Percentiles rank a stretch among this genome's conserved stretches.
phyloP scores from a whole-genome alignment of 768 basidiomycete genomes.

The Serendipita sp. region DNA sequence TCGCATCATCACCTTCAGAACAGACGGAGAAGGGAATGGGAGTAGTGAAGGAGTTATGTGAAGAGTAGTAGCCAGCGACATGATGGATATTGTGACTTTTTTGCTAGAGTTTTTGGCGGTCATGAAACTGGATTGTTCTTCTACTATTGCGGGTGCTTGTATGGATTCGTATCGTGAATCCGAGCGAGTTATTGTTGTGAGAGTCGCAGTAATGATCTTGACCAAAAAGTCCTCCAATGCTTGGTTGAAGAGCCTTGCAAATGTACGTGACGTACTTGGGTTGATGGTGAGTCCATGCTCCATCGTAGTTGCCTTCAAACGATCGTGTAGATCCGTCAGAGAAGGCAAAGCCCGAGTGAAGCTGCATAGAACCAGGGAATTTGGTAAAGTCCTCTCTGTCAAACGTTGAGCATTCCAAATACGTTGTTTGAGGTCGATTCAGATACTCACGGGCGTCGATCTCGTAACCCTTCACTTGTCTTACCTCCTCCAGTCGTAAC shows the following conservation, averaged over 20 bases:
- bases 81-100: neutral
- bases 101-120: neutral
- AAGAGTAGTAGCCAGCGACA: neutral
- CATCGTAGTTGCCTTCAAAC: neutral
- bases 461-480: neutral
- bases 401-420: neutral
- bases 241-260: neutral
- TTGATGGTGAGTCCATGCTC: neutral
- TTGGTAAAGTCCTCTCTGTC: neutral
- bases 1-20: conserved; percentile 4
- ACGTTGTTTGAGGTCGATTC: neutral
- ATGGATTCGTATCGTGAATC: conserved; percentile 1
- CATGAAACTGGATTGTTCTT: neutral
- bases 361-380: neutral
- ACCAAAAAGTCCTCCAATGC: conserved; percentile 3
- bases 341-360: neutral
- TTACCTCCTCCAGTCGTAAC: neutral
- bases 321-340: neutral
- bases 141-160: neutral
- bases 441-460: neutral
- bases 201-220: neutral
- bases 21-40: neutral
- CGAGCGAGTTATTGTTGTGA: conserved; percentile 3
- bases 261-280: neutral
- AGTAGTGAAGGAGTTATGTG: neutral